These are phyloP conservation scores for Pelargonium nanum DNA, from an alignment of 345 rosid species.

Conservation along the genomic window DNA sequence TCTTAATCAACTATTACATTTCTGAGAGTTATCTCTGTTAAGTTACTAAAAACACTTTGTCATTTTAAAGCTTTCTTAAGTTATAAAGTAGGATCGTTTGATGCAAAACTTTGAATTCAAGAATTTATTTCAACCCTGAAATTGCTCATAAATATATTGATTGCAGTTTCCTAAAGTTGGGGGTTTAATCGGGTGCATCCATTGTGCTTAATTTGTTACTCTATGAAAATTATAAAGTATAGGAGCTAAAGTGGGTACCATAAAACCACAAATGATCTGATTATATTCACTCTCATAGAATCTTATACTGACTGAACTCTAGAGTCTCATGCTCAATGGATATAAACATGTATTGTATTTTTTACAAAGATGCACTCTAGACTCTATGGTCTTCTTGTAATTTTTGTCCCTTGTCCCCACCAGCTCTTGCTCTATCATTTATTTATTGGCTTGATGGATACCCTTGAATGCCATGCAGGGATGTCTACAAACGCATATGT, in stretches of 20 bases:
- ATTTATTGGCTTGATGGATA: background rate
- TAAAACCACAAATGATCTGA: background rate
- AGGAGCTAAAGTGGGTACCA: background rate
- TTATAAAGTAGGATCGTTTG: background rate
- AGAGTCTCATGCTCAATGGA: too few species aligned
- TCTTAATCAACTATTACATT: background rate
- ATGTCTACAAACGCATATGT: slow-evolving; percentile 46
- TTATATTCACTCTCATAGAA: background rate
- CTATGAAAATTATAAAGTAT: too few species aligned
- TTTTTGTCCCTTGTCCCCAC: background rate
- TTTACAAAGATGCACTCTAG: background rate
- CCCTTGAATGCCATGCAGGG: slow-evolving; percentile 28
- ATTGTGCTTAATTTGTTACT: too few species aligned
- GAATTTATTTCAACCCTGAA: too few species aligned
- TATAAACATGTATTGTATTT: too few species aligned
- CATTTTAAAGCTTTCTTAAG: background rate
- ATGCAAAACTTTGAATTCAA: too few species aligned
- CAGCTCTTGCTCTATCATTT: background rate
- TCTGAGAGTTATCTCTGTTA: background rate
- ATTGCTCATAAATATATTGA: too few species aligned
- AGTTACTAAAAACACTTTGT: background rate
- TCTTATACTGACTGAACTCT: background rate
- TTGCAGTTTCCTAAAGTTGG: too few species aligned
- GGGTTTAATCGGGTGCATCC: too few species aligned
- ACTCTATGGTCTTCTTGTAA: background rate